These are phyloP conservation scores for Bruguiera sexangula DNA, from an alignment of 345 rosid species.

Conservation along the genomic window DNA sequence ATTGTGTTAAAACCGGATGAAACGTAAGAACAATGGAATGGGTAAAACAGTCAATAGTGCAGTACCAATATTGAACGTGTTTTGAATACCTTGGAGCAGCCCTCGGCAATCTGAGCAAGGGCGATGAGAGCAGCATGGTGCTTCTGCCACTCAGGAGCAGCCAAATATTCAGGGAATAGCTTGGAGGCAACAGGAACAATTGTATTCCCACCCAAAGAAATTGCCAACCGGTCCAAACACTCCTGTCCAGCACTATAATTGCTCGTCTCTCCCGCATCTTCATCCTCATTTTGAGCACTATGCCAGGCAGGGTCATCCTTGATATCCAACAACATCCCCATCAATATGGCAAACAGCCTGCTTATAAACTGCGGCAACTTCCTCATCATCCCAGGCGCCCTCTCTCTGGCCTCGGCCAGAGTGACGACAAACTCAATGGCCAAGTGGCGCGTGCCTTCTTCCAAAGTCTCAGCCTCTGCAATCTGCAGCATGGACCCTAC, in stretches of 20 bases:
- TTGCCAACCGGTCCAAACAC: conserved; percentile 92
- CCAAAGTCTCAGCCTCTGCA: conserved; percentile 88
- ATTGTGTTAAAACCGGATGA: background rate
- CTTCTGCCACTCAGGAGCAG: conserved; percentile 98
- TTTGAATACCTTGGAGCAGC: conserved; percentile 77
- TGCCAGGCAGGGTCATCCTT: conserved; percentile 97
- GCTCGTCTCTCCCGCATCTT: conserved; percentile 93
- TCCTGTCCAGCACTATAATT: conserved; percentile 95
- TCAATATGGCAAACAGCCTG: conserved; percentile 77
- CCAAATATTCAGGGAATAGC: conserved; percentile 79
- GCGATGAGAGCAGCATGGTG: conserved; percentile 97
- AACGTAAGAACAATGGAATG: background rate
- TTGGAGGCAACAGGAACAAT: conserved; percentile 96
- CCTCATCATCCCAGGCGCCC: conserved; percentile 99
- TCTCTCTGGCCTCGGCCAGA: conserved; percentile 91
- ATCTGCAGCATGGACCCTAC: conserved; percentile 96
- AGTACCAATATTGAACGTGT: background rate
- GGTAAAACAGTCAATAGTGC: background rate
- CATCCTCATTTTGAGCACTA: conserved; percentile 82
- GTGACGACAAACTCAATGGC: conserved; percentile 96
- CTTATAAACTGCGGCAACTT: conserved; percentile 93
- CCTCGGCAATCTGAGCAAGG: conserved; percentile 98
- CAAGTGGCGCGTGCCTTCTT: conserved; percentile 88
- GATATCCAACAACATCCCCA: conserved; percentile 86
- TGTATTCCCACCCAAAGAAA: conserved; percentile 93